Percentiles rank a stretch among this genome's conserved stretches.
Evolutionary conservation across 768 basidiomycete species (phyloP).

Genomic region (Lactarius sp.): DNA sequence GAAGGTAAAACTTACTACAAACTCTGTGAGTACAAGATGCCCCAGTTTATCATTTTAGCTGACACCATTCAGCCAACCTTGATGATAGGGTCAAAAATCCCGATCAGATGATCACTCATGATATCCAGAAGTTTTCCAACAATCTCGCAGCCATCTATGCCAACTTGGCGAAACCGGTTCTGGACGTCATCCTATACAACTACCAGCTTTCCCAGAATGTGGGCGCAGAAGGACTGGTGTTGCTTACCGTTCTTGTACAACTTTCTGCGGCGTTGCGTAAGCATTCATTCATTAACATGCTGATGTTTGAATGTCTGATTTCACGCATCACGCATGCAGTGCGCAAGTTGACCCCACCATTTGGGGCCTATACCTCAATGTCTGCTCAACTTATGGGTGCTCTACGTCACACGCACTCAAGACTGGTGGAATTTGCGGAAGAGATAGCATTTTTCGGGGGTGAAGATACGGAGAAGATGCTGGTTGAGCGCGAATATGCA

Average conservation of each 20-base stretch:
- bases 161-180: conserved; percentile 88
- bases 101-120: conserved; percentile 96
- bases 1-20: conserved; percentile 92
- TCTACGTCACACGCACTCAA: conserved; percentile 86
- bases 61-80: conserved; percentile 59
- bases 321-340: conserved; percentile 43
- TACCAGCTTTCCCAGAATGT: conserved; percentile 92
- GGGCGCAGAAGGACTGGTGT: conserved; percentile 85
- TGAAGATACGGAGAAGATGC: conserved; percentile 84
- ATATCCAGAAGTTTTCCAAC: conserved; percentile 88
- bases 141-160: conserved; percentile 91
- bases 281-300: conserved; percentile 32
- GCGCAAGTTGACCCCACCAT: conserved; percentile 82
- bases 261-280: conserved; percentile 72
- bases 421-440: conserved; percentile 83
- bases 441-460: conserved; percentile 88
- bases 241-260: conserved; percentile 82
- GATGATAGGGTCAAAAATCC: conserved; percentile 96
- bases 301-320: not conserved
- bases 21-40: conserved; percentile 49
- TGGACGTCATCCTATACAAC: conserved; percentile 93
- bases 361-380: conserved; percentile 84
- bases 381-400: conserved; percentile 87
- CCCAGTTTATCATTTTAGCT: not conserved
- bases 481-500: conserved; percentile 86